These are phyloP conservation scores for Raphanus hybrid DNA, from an alignment of 441 rosid genomes.

Conservation along the genomic window DNA sequence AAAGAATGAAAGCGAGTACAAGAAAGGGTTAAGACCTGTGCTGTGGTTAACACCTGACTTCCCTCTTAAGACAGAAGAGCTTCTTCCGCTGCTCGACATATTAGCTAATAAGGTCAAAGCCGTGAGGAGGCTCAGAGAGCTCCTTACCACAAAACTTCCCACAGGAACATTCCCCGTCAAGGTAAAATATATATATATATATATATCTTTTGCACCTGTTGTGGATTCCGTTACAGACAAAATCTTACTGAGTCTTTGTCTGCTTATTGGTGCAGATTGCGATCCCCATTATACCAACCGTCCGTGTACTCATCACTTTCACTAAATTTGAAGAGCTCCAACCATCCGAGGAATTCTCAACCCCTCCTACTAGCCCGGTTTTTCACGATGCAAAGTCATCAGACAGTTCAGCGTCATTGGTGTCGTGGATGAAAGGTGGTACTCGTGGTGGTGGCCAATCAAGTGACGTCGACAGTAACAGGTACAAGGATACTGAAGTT, in stretches of 20 bases:
- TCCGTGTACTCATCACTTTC: slow-evolving; percentile 85
- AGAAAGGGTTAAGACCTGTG: slow-evolving; percentile 93
- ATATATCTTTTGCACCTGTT: neutral
- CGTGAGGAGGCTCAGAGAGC: slow-evolving; percentile 89
- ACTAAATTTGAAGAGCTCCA: slow-evolving; percentile 55
- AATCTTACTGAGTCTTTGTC: neutral
- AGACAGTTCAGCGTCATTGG: slow-evolving; percentile 72
- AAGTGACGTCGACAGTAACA: slow-evolving; percentile 76
- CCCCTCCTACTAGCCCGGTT: slow-evolving; percentile 84
- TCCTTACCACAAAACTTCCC: slow-evolving; percentile 90
- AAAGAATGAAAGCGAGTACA: slow-evolving; percentile 86
- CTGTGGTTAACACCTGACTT: slow-evolving; percentile 93
- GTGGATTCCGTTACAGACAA: neutral
- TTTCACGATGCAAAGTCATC: slow-evolving; percentile 85
- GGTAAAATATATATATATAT: slow-evolving; percentile 45
- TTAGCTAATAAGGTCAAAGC: slow-evolving; percentile 92
- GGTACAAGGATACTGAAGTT: slow-evolving; percentile 65
- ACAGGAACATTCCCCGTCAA: slow-evolving; percentile 90
- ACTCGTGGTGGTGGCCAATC: slow-evolving; percentile 60
- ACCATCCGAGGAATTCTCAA: slow-evolving; percentile 51
- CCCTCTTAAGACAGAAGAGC: slow-evolving; percentile 84
- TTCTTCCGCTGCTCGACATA: no score
- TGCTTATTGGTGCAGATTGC: slow-evolving; percentile 63
- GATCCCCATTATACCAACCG: slow-evolving; percentile 91
- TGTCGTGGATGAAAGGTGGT: slow-evolving; percentile 86